phyloP scores from a whole-genome alignment of 345 rosid species.

The Draba incana region DNA sequence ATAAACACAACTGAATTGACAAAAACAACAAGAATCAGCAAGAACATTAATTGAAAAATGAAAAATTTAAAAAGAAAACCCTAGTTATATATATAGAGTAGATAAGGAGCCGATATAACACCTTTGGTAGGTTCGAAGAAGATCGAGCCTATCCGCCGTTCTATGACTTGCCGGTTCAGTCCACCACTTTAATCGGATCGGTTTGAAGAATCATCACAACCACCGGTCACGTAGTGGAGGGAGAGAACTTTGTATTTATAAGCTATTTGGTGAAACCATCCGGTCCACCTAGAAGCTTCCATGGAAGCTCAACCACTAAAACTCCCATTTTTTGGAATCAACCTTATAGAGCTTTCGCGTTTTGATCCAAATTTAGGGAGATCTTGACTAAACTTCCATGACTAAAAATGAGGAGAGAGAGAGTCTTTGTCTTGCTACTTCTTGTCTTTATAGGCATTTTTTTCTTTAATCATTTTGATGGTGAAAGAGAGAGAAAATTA shows the following conservation, averaged over 20 bases:
- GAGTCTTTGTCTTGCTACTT: conserved; percentile 20
- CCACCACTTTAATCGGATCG: conserved; percentile 17
- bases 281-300: conserved; percentile 23
- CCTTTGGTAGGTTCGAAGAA: conserved; percentile 42
- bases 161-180: conserved; percentile 44
- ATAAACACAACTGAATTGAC: conserved; percentile 3
- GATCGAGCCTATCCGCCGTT: conserved; percentile 38
- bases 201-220: conserved; percentile 5
- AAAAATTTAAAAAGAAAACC: not conserved
- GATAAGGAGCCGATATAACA: conserved; percentile 35
- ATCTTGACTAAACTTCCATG: conserved; percentile 25
- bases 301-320: conserved; percentile 30
- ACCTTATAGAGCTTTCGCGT: conserved; percentile 1
- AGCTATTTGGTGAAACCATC: conserved; percentile 27
- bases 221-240: conserved; percentile 17
- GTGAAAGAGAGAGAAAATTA: conserved; percentile 1
- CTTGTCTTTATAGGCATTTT: conserved; percentile 7
- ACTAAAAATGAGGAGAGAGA: conserved; percentile 23
- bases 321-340: conserved; percentile 20
- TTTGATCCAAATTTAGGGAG: conserved; percentile 28
- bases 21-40: conserved; percentile 2
- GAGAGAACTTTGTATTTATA: conserved; percentile 23
- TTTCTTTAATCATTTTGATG: not conserved
- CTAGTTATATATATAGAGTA: not conserved
- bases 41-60: not conserved